phyloP scores from a whole-genome alignment of 805 yeast species.

The Pichia cephalocereana region DNA sequence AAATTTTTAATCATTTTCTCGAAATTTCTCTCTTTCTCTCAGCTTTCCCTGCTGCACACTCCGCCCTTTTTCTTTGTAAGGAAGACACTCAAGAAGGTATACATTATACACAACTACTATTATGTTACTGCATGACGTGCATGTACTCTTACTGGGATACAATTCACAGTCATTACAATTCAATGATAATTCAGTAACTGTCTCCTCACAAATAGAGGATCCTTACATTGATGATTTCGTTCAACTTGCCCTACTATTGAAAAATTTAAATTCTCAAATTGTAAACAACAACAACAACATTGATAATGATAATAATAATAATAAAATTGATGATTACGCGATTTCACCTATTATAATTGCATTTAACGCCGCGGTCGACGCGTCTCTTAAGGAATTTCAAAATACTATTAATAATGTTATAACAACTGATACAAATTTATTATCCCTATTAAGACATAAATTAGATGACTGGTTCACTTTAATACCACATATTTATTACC shows the following conservation, averaged over 20 bases:
- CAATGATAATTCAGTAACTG: too few relatives aligned
- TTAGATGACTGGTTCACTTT: constrained; percentile 37
- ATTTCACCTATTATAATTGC: background rate
- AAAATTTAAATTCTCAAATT: background rate
- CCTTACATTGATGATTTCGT: constrained; percentile 2
- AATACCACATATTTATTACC: constrained; percentile 46
- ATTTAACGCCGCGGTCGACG: background rate
- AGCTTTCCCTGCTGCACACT: too few relatives aligned
- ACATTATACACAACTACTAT: too few relatives aligned
- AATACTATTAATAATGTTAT: background rate
- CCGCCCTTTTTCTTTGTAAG: too few relatives aligned
- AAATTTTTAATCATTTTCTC: too few relatives aligned
- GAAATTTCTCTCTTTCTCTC: too few relatives aligned
- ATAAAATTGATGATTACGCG: background rate
- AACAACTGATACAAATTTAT: background rate
- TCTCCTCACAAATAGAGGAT: background rate
- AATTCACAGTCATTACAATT: background rate
- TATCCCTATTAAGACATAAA: background rate
- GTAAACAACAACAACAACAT: background rate
- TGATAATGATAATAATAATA: background rate
- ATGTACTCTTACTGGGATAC: background rate
- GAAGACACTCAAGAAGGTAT: too few relatives aligned
- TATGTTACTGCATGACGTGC: background rate
- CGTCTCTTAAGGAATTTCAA: background rate
- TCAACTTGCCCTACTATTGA: constrained; percentile 6